These are phyloP conservation scores for Aleurites moluccanus DNA, from an alignment of 441 rosid species.

Conservation along the genomic window DNA sequence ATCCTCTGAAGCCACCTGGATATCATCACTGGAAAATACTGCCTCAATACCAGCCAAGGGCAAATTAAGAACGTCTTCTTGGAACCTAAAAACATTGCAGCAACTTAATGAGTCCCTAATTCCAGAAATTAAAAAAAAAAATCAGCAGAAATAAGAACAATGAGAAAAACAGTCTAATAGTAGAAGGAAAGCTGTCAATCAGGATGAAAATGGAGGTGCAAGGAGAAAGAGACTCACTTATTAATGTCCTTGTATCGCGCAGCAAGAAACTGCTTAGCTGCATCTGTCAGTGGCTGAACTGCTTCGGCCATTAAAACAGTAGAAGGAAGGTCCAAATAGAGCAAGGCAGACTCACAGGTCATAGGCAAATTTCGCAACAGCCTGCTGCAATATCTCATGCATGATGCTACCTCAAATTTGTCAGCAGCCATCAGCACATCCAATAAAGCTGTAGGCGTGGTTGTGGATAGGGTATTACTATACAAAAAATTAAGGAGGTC, in stretches of 20 bases:
- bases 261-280: constrained; percentile 69
- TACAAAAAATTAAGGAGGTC: constrained; percentile 86
- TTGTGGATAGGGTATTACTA: constrained; percentile 50
- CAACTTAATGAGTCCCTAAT: background rate
- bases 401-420: constrained; percentile 85
- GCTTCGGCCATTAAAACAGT: constrained; percentile 68
- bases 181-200: background rate
- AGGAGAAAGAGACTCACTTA: constrained; percentile 42
- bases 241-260: constrained; percentile 59
- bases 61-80: constrained; percentile 62
- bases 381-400: constrained; percentile 78
- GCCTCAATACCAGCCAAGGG: constrained; percentile 81
- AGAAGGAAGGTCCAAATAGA: constrained; percentile 72
- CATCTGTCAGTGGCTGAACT: constrained; percentile 74
- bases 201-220: background rate
- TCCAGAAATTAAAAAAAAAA: constrained; percentile 4
- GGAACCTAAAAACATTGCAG: constrained; percentile 38
- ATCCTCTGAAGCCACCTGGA: constrained; percentile 74
- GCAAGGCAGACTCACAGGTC: constrained; percentile 77
- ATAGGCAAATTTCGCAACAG: constrained; percentile 61
- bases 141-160: background rate
- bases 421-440: constrained; percentile 83
- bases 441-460: constrained; percentile 58
- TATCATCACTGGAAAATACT: constrained; percentile 65
- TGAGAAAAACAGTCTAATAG: background rate